Evolutionary conservation across 768 basidiomycete genomes (phyloP), one percentile per base, ranked within the genome.

Genomic region (Lactifluus hygrophoroides): DNA sequence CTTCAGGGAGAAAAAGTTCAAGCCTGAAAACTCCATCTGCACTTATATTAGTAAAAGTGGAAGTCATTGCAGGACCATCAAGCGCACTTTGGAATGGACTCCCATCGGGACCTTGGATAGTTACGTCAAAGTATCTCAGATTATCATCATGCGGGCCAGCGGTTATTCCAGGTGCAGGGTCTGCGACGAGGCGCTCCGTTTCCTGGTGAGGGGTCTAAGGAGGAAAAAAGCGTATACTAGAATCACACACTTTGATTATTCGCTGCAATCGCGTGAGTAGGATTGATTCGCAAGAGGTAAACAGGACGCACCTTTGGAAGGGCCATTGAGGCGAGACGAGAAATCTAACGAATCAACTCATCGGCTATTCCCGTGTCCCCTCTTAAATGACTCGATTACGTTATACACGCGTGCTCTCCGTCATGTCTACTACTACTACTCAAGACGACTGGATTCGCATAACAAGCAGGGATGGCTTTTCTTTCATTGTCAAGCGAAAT

Each of bases 1-100:
- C 96, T 73, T 98, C 96, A 4, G 96, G 96, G 27, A 99, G 77
- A 76, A 98, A 99, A 44, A 99, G 78, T 73, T 99, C 96, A n/a
- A 98, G 80, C 66, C 86, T 88, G 76, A 98, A 98, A 19, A 89
- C 77, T 21, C 95, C 96, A 66, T 86, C 94, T 96, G 58, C 50
- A 25, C 45, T 34, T 32, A 35, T 7, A 47, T 44, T 30, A 61
- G 43, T 47, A 47, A 16, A 13, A 23, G 8, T 43, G 16, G 13
- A 37, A 42, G 11, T 23, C 35, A 35, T 3, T 17, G 19, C 14
- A 25, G 25, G 32, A 49, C 17, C 13, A 38, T 6, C 21, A 32
- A 35, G 70, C 80, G 66, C 63, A 77, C 84, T 69, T 68, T 81
- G 80, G 70, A 97, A 99, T 1, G 96, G 94, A 68, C 92, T 94